Evolutionary conservation across 345 rosid species (phyloP).

Genomic region (Hibiscus mutabilis): DNA sequence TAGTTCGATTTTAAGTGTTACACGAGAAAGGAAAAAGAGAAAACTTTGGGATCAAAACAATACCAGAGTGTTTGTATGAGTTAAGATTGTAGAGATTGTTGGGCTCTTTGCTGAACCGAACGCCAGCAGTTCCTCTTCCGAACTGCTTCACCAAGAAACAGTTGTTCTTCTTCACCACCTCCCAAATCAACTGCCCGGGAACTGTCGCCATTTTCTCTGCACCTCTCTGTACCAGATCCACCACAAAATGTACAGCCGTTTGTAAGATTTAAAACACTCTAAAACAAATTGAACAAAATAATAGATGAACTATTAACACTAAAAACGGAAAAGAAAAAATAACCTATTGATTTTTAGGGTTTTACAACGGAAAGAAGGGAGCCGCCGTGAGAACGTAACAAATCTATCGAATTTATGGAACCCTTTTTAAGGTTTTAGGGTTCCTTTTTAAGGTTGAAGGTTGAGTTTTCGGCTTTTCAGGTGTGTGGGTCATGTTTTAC

Average conservation of each 20-base stretch:
- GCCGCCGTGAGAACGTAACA: not conserved
- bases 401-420: not conserved
- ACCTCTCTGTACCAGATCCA: slow-evolving; percentile 1
- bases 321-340: not conserved
- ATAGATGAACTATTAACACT: not conserved
- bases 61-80: slow-evolving; percentile 80
- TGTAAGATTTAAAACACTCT: not conserved
- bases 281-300: not conserved
- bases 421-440: not conserved
- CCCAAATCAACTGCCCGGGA: slow-evolving; percentile 70
- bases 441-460: not conserved
- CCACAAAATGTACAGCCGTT: not conserved
- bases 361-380: not conserved
- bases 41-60: slow-evolving; percentile 11
- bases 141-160: slow-evolving; percentile 70
- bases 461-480: not conserved
- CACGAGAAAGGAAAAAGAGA: slow-evolving; percentile 19
- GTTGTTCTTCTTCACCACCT: slow-evolving; percentile 72
- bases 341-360: not conserved
- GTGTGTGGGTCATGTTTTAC: no score
- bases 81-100: slow-evolving; percentile 75
- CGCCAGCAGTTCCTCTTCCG: slow-evolving; percentile 50
- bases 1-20: no score
- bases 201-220: slow-evolving; percentile 52
- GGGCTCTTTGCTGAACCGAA: slow-evolving; percentile 67